phyloP scores from a whole-genome alignment of 73 alveolate species.

The Paramecium biaurelia region DNA sequence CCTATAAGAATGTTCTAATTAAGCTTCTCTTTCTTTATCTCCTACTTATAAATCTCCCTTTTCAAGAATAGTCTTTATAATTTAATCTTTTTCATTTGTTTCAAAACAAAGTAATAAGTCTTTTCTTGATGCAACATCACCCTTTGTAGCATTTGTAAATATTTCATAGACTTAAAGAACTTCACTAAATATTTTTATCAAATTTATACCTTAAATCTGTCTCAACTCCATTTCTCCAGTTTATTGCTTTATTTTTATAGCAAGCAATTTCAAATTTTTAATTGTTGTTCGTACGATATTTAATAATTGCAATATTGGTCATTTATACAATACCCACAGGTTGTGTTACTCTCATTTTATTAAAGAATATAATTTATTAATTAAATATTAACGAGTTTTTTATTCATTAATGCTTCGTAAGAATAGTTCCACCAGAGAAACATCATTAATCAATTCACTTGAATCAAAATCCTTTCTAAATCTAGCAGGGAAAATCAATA shows the following conservation, averaged over 20 bases:
- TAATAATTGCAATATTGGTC: conserved; percentile 89
- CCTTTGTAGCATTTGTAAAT: conserved; percentile 94
- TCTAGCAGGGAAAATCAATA: background rate
- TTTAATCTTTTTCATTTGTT: conserved; percentile 76
- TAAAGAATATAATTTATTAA: background rate
- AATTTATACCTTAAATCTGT: conserved; percentile 71
- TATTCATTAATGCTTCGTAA: background rate
- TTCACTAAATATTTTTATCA: conserved; percentile 65
- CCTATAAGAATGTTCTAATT: conserved; percentile 71
- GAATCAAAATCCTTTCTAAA: background rate
- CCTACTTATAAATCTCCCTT: conserved; percentile 94
- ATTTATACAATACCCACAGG: conserved; percentile 82
- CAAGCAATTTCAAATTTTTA: conserved; percentile 94
- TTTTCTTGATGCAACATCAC: conserved; percentile 91
- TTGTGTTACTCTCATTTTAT: conserved; percentile 48
- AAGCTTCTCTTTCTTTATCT: conserved; percentile 84
- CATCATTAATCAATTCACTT: background rate
- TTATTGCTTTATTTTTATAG: conserved; percentile 91
- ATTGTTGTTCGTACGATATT: conserved; percentile 70
- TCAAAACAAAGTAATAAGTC: conserved; percentile 87
- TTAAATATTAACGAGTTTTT: background rate
- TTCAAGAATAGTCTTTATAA: conserved; percentile 85
- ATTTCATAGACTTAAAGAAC: conserved; percentile 92
- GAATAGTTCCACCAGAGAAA: background rate
- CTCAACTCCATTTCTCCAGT: conserved; percentile 94